Percentiles rank a stretch among this genome's conserved stretches.
Conservation (phyloP, 2,329 filamentous ascomycete genomes). For the Talaromyces sp. region DNA sequence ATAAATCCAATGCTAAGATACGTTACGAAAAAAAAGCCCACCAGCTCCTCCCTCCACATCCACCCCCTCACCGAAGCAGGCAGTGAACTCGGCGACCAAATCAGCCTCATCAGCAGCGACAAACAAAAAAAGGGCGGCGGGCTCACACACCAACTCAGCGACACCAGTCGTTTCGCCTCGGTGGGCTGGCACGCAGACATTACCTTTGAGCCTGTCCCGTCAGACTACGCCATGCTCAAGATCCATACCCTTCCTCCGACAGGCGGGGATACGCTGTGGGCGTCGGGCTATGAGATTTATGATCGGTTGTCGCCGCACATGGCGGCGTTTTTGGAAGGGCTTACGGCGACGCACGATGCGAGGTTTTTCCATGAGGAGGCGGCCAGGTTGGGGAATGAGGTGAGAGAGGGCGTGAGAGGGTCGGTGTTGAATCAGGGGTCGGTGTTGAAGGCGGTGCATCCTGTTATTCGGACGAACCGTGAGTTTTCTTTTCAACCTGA, state of each 20-base stretch:
- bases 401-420: conserved; percentile 34
- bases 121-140: conserved; percentile 51
- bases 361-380: conserved; percentile 5
- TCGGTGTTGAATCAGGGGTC: conserved; percentile 51
- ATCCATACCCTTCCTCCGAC: conserved; percentile 42
- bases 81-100: conserved; percentile 50
- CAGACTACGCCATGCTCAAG: conserved; percentile 51
- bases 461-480: conserved; percentile 55
- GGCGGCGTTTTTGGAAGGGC: conserved; percentile 42
- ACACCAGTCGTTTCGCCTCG: conserved; percentile 5
- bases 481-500: too few species aligned
- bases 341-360: conserved; percentile 44
- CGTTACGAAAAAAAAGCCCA: conserved; percentile 29
- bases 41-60: conserved; percentile 48
- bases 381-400: background rate
- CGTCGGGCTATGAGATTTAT: conserved; percentile 50
- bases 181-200: conserved; percentile 49
- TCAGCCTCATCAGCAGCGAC: conserved; percentile 53
- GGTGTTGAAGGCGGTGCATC: conserved; percentile 49
- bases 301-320: conserved; percentile 49
- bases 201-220: conserved; percentile 50
- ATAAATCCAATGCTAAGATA: background rate
- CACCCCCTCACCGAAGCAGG: conserved; percentile 51
- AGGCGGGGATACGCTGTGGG: conserved; percentile 49
- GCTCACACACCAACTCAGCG: conserved; percentile 10